Evolutionary conservation across 345 rosid genomes (phyloP).

Genomic region (Orychophragmus violaceus): DNA sequence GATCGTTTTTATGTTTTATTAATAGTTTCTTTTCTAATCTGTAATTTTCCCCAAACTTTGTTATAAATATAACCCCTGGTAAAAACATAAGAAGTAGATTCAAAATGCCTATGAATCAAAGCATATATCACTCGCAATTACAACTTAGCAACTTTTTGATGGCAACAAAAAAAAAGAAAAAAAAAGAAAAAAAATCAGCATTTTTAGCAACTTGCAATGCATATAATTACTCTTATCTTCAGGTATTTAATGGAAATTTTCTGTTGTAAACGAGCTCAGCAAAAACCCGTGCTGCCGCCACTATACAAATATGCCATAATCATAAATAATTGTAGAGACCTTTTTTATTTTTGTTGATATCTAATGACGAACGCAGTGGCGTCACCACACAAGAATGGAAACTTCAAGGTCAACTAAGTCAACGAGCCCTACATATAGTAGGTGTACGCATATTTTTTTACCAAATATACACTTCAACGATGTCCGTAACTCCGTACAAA

Average conservation of each 20-base stretch:
- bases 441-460: background rate
- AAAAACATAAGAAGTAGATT: background rate
- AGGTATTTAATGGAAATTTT: background rate
- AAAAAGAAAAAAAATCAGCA: too few relatives aligned
- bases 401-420: constrained; percentile 18
- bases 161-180: too few relatives aligned
- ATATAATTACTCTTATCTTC: background rate
- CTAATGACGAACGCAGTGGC: constrained; percentile 23
- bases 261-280: constrained; percentile 15
- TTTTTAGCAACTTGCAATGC: constrained; percentile 14
- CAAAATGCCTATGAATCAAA: constrained; percentile 4
- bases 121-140: background rate
- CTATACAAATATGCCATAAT: background rate
- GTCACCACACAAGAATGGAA: constrained; percentile 4
- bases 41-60: background rate
- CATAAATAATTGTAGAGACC: background rate
- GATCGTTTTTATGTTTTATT: too few relatives aligned
- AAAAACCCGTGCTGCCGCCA: background rate
- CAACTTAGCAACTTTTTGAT: background rate
- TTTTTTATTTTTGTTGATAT: background rate
- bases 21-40: background rate
- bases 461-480: background rate
- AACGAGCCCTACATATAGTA: constrained; percentile 1
- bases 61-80: background rate
- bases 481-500: background rate